Percentiles rank a stretch among this genome's conserved stretches.
Conservation (phyloP, 306 rosid species). For the Prunus padus region DNA sequence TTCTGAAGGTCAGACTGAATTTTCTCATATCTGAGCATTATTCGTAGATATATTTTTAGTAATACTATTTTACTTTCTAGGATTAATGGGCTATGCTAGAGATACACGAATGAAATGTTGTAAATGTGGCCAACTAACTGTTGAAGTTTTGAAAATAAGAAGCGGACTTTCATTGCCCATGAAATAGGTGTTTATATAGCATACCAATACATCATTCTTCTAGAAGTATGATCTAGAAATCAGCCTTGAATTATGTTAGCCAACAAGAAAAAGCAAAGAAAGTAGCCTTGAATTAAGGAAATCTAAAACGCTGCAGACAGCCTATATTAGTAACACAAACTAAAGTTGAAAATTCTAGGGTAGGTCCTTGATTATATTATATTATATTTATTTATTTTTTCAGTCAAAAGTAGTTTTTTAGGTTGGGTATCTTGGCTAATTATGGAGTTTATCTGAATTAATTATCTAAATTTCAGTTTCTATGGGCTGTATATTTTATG, state of each 20-base stretch:
- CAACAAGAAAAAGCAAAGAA: neutral
- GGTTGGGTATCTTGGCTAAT: no score
- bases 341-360: neutral
- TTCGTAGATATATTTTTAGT: neutral
- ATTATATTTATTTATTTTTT: no score
- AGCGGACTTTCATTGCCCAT: no score
- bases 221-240: neutral
- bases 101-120: neutral
- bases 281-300: neutral
- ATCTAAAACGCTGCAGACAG: neutral
- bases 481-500: no score
- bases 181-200: neutral
- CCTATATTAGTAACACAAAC: neutral
- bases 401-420: no score
- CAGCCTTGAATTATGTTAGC: neutral
- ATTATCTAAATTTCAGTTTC: no score
- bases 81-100: no score
- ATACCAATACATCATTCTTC: neutral
- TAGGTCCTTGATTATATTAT: neutral
- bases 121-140: neutral
- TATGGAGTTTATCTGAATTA: no score
- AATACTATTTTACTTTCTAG: neutral
- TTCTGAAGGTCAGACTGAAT: conserved; percentile 59
- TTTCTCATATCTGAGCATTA: neutral
- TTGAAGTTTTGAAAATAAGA: no score